Base-by-base conservation (phyloP, 352 stramenopile species). In the Globisporangium canariense region DNA sequence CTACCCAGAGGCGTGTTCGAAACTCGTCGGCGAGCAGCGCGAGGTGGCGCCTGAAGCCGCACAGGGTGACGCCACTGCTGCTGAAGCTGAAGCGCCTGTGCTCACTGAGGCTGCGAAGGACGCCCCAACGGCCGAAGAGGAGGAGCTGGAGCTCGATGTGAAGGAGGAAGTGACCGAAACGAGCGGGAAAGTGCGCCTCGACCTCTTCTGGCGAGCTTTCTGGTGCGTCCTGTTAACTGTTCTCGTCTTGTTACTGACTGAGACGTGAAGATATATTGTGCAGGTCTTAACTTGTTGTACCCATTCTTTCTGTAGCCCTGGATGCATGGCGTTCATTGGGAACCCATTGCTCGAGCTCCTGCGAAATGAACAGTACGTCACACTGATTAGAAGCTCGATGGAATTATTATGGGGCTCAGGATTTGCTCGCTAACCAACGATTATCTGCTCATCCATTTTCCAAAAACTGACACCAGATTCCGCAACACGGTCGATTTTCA, bases 131-230 rank as follows among this genome's bases (percentile, higher is more conserved):
- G 55, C 70, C 64, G 70, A 58, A 11, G 66, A 60, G 11, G 62
- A 81, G 6, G 70, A 76, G 41, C 49, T 77, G 11, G 67, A 70
- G 30, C 54, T 78, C 30, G 68, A 83, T 28, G 65, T 81, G n/a
- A 78, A 77, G 43, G 64, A 74, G 43, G 71, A 82, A 55, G 55
- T 66, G 36, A 58, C 69, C 8, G 56, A 58, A 22, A 46, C 65
- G 25, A 54, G 32, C 11, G 73, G 70, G 38, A 93, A 91, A 50
- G 70, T 90, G 49, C 73, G 76, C 18, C 56, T 94, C n/a, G 74
- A 91, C 22, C 70, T 94, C 50, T 90, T 82, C 60, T 94, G 84
- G 83, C 79, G 86, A 60, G 86, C 86, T 11, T 92, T 91, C 55
- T 94, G 85, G 83, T 93, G 68, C 58, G 78, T 68, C 4, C 25